phyloP scores from a whole-genome alignment of 345 rosid genomes.

The Hypericum perforatum region DNA sequence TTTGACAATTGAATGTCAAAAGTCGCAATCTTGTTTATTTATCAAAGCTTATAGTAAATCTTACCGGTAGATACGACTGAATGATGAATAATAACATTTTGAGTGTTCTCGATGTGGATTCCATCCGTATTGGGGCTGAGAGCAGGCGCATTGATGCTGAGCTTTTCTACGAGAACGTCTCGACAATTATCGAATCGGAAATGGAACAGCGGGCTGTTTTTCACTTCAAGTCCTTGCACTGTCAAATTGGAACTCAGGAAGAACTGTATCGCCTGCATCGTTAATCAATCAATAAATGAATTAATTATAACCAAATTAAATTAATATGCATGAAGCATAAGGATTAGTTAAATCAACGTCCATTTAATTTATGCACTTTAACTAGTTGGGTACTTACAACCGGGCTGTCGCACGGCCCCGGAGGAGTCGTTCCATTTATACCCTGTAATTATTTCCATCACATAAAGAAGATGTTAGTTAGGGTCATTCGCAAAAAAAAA shows the following conservation, averaged over 20 bases:
- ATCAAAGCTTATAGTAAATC: background rate
- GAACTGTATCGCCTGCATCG: slow-evolving; percentile 26
- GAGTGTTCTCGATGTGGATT: slow-evolving; percentile 31
- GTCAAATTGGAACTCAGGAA: slow-evolving; percentile 6
- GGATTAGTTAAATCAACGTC: too few relatives aligned
- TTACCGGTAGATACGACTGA: slow-evolving; percentile 20
- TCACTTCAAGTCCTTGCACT: background rate
- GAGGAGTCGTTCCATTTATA: slow-evolving; percentile 6
- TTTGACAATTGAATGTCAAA: too few relatives aligned
- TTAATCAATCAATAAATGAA: too few relatives aligned
- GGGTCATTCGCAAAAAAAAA: too few relatives aligned
- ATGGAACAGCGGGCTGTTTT: slow-evolving; percentile 34
- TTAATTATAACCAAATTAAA: too few relatives aligned
- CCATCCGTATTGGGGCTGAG: slow-evolving; percentile 37
- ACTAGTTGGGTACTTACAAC: slow-evolving; percentile 14
- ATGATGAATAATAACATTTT: slow-evolving; percentile 14
- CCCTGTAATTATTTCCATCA: slow-evolving; percentile 2
- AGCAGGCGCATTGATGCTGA: slow-evolving; percentile 25
- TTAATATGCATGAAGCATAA: background rate
- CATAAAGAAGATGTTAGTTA: too few relatives aligned
- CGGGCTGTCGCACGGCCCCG: slow-evolving; percentile 23
- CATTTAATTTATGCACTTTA: background rate
- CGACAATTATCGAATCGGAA: slow-evolving; percentile 22
- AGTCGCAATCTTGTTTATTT: too few relatives aligned
- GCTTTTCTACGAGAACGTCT: slow-evolving; percentile 14